These are phyloP conservation scores for Hirschfeldia incana DNA, from an alignment of 345 rosid genomes.

Conservation along the genomic window DNA sequence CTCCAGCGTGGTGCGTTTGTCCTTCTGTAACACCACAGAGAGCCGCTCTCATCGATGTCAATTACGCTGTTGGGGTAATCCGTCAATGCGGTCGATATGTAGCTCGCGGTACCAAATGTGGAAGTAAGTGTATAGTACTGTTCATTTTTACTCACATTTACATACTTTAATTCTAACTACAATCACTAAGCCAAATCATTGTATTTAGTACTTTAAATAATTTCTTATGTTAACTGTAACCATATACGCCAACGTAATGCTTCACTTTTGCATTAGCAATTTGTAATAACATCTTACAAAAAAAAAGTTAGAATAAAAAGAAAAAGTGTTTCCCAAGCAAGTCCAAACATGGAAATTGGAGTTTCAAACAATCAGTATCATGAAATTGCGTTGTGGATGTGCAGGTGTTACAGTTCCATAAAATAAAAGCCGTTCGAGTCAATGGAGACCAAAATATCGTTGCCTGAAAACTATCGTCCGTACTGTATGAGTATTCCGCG, in stretches of 20 bases:
- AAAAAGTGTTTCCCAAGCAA: background rate
- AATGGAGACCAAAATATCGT: background rate
- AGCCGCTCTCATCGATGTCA: conserved; percentile 5
- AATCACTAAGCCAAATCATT: background rate
- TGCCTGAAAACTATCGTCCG: background rate
- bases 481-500: background rate
- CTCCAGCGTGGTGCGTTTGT: conserved; percentile 9
- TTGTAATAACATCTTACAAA: background rate
- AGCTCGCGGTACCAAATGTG: conserved; percentile 12
- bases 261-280: background rate
- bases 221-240: background rate
- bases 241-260: background rate
- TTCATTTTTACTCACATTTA: background rate
- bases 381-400: background rate
- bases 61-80: conserved; percentile 8
- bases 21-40: conserved; percentile 9
- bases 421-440: background rate
- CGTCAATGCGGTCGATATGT: conserved; percentile 1
- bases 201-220: background rate
- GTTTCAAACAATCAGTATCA: background rate
- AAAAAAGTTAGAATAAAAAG: background rate
- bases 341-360: background rate
- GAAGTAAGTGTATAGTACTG: background rate
- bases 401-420: conserved; percentile 5
- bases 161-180: background rate